Conservation (phyloP, 805 yeast species). For the Cyberlindnera maritima region DNA sequence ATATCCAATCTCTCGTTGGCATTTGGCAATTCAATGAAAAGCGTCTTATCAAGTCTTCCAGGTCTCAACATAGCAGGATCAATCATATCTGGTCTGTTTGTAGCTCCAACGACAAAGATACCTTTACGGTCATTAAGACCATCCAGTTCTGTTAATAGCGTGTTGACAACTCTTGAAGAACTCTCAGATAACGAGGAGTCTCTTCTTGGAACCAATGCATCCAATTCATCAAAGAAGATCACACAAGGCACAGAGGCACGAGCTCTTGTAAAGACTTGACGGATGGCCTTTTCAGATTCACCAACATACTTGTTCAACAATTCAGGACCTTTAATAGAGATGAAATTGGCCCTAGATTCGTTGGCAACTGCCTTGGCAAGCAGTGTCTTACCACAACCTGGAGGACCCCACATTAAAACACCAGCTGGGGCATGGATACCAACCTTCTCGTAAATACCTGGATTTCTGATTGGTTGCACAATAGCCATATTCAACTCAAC, state of each 20-base stretch:
- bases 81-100: slow-evolving; percentile 96
- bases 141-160: slow-evolving; percentile 89
- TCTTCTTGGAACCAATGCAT: slow-evolving; percentile 93
- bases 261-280: slow-evolving; percentile 92
- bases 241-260: slow-evolving; percentile 92
- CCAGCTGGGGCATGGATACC: slow-evolving; percentile 98
- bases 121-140: slow-evolving; percentile 93
- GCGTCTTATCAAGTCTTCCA: slow-evolving; percentile 90
- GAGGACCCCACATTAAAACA: slow-evolving; percentile 98
- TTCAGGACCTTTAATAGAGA: slow-evolving; percentile 95
- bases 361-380: slow-evolving; percentile 97
- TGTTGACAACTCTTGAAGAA: slow-evolving; percentile 90
- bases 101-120: slow-evolving; percentile 93
- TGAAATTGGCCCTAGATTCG: slow-evolving; percentile 94
- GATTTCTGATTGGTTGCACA: slow-evolving; percentile 92
- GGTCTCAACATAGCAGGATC: slow-evolving; percentile 98
- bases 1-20: slow-evolving; percentile 79
- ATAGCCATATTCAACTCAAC: slow-evolving; percentile 95
- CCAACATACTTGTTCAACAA: slow-evolving; percentile 93
- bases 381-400: slow-evolving; percentile 97
- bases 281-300: slow-evolving; percentile 88
- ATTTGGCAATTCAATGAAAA: slow-evolving; percentile 86
- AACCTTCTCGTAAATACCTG: slow-evolving; percentile 83
- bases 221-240: slow-evolving; percentile 93
- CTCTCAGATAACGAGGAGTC: slow-evolving; percentile 86